Base-by-base conservation (phyloP, 768 basidiomycete species). In the Macrolepiota fuliginosa region DNA sequence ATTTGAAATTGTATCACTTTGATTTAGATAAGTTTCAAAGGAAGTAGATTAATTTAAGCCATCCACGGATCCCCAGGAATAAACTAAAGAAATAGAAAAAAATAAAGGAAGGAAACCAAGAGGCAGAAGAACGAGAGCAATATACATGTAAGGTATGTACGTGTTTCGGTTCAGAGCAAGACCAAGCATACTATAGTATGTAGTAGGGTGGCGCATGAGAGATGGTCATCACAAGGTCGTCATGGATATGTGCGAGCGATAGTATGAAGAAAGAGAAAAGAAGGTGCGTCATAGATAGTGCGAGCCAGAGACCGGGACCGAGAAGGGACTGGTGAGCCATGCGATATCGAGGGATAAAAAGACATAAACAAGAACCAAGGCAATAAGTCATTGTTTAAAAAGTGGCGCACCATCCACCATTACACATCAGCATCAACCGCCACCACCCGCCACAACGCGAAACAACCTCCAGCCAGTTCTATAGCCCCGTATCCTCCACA, bases 321-420 rank as follows among this genome's bases (percentile, higher is more conserved):
- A 32, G 40, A 57, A 37, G 40, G 55, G 35, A 49, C 35, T 54
- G 56, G 46, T 57, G 56, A 47, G 46, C 19, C n/a, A 57, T 32
- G 42, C n/a, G 19, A 17, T 42, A 36, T 47, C 27, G 32, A 46
- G 27, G 45, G 46, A 19, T n/a, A 45, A 56, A 47, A 56, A 57
- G 35, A 46, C 56, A 57, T 57, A 57, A 57, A 56, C 54, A 56
- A 29, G 56, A 57, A 57, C 56, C 56, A 57, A 57, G 56, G 56
- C 35, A 57, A 57, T 57, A 57, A 57, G 46, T 57, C 56, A 57
- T 57, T 29, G 46, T 47, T 57, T 32, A 57, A 57, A 56, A 57
- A 57, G 56, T 2, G 37, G 45, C 45, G 46, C 35, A 39, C 53
- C 53, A 39, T n/a, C 52, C 19, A 22, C 19, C 19, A 22, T 22